Percentiles rank a stretch among this genome's conserved stretches.
phyloP scores from a whole-genome alignment of 192 early-diverging fungal genomes.

The Neocallimastix lanati region DNA sequence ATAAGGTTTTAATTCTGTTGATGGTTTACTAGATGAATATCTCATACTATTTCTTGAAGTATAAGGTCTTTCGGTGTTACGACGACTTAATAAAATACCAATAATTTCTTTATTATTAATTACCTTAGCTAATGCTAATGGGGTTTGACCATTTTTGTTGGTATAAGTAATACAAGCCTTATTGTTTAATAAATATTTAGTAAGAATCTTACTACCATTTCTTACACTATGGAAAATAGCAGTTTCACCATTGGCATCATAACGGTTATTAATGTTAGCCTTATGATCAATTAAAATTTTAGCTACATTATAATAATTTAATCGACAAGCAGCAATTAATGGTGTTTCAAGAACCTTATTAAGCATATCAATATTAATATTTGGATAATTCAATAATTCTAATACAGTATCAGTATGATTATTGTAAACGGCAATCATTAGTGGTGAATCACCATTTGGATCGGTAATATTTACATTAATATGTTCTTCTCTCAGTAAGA shows the following conservation, averaged over 20 bases:
- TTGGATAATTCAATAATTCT: neutral
- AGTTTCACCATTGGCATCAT: neutral
- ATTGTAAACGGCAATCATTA: neutral
- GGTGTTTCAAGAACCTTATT: neutral
- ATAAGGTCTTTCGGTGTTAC: neutral
- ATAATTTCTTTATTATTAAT: neutral
- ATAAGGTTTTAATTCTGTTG: neutral
- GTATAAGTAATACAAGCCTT: neutral
- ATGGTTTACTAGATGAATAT: neutral
- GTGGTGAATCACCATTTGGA: neutral
- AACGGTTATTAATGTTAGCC: neutral
- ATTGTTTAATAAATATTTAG: neutral
- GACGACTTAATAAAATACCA: neutral
- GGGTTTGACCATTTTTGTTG: neutral
- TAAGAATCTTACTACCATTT: neutral
- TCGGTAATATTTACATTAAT: neutral
- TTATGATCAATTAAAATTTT: neutral
- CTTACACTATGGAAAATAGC: neutral
- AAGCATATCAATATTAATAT: neutral
- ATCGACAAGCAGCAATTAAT: neutral
- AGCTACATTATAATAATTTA: neutral
- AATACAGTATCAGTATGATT: neutral
- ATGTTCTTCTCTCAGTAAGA: neutral
- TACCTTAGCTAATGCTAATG: neutral
- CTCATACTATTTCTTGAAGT: neutral